phyloP scores from a whole-genome alignment of 805 yeast species.

The Myxozyma vanderwaltii region DNA sequence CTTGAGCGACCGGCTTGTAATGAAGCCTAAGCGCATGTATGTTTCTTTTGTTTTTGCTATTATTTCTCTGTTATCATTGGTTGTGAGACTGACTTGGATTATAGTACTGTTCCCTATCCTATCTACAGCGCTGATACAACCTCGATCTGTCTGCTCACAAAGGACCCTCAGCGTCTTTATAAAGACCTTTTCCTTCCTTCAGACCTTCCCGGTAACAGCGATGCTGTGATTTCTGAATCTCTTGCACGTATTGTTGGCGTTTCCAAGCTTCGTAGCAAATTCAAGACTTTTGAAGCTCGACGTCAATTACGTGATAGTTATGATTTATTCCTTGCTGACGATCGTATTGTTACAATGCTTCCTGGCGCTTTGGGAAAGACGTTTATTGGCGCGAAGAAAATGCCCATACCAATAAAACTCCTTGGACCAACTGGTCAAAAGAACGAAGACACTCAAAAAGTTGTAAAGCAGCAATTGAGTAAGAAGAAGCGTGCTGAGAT shows the following conservation, averaged over 20 bases:
- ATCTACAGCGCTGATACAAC: conserved; percentile 51
- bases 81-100: too few relatives aligned
- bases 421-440: conserved; percentile 28
- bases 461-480: conserved; percentile 12
- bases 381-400: conserved; percentile 64
- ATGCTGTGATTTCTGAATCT: conserved; percentile 35
- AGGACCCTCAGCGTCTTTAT: conserved; percentile 58
- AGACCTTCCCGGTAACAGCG: conserved; percentile 16
- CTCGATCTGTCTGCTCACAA: conserved; percentile 65
- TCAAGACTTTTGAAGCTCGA: conserved; percentile 85
- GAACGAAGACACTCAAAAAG: not conserved
- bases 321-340: conserved; percentile 84
- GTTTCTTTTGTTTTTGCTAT: conserved; percentile 12
- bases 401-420: conserved; percentile 67
- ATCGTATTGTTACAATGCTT: conserved; percentile 71
- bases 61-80: not conserved
- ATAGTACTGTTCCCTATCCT: conserved; percentile 50
- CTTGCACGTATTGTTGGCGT: conserved; percentile 62
- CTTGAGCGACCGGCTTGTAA: conserved; percentile 57
- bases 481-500: conserved; percentile 25
- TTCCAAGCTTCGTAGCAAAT: conserved; percentile 76
- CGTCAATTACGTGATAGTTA: conserved; percentile 68
- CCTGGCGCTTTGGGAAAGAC: conserved; percentile 83
- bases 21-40: conserved; percentile 46
- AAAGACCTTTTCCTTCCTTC: conserved; percentile 43